A percentile compares a stretch with the other conserved stretches of the same genome.
Evolutionary conservation across 177 flowering plant genomes (phyloP).

Genomic region (Vitis hybrid): DNA sequence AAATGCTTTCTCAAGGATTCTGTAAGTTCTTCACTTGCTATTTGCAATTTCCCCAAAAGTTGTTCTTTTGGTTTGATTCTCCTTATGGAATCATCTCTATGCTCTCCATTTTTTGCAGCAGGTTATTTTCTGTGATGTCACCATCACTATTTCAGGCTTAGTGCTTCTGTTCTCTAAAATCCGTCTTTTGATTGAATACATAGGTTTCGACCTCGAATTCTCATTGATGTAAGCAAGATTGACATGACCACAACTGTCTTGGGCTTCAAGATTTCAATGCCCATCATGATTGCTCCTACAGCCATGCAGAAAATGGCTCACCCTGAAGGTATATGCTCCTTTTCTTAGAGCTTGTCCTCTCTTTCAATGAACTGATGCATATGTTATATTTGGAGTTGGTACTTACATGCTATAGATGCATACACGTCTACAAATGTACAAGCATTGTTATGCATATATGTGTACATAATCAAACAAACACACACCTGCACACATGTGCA

Average conservation of each 20-base stretch:
- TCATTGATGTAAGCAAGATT: constrained; percentile 79
- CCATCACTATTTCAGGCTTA: neutral
- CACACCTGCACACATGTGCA: no score
- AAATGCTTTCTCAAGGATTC: no score
- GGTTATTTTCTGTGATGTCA: neutral
- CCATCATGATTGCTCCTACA: constrained; percentile 93
- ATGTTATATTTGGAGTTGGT: no score
- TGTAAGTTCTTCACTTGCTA: no score
- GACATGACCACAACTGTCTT: constrained; percentile 69
- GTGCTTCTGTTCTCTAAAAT: neutral
- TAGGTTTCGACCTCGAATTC: constrained; percentile 90
- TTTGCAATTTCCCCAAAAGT: neutral
- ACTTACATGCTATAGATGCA: no score
- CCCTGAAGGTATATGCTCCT: constrained; percentile 60
- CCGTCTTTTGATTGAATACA: constrained; percentile 7
- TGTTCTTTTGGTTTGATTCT: neutral
- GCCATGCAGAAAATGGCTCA: constrained; percentile 97
- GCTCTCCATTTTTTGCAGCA: neutral
- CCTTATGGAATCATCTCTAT: neutral
- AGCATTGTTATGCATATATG: no score
- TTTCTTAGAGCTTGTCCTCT: neutral
- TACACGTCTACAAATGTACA: neutral
- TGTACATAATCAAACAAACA: no score
- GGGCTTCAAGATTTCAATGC: constrained; percentile 85
- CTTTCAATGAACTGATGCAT: neutral